Conservation (phyloP, 805 yeast species). For the Candida qinlingensis region DNA sequence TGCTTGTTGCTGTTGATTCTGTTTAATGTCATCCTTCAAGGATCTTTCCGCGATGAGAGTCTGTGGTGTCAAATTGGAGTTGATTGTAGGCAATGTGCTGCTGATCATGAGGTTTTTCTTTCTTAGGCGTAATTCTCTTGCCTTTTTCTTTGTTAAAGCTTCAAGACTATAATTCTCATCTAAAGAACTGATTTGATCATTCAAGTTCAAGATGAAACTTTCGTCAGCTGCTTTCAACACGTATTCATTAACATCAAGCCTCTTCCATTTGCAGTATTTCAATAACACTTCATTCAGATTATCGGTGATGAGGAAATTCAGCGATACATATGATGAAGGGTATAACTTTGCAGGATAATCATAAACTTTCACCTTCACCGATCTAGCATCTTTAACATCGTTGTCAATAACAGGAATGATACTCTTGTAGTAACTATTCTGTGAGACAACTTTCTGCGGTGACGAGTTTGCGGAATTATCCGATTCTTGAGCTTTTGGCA, state of each 20-base stretch:
- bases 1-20: neutral
- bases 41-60: conserved; percentile 14
- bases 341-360: conserved; percentile 30
- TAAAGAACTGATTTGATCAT: conserved; percentile 35
- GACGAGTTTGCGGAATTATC: conserved; percentile 5
- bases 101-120: conserved; percentile 21
- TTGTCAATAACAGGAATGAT: conserved; percentile 27
- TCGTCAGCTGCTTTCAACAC: conserved; percentile 30
- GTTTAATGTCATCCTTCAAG: neutral
- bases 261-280: conserved; percentile 30
- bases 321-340: conserved; percentile 22
- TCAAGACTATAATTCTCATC: conserved; percentile 39
- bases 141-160: conserved; percentile 36
- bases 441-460: conserved; percentile 13
- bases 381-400: conserved; percentile 23
- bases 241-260: conserved; percentile 32
- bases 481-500: conserved; percentile 28
- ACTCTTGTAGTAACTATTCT: conserved; percentile 32
- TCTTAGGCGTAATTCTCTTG: conserved; percentile 31
- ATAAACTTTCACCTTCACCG: conserved; percentile 27
- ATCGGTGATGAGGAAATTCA: conserved; percentile 30
- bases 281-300: conserved; percentile 32
- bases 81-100: conserved; percentile 23
- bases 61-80: conserved; percentile 26
- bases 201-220: conserved; percentile 28